A percentile compares a stretch with the other conserved stretches of the same genome.
Conservation (phyloP, 805 yeast genomes). For the Yamadazyma philogaea region DNA sequence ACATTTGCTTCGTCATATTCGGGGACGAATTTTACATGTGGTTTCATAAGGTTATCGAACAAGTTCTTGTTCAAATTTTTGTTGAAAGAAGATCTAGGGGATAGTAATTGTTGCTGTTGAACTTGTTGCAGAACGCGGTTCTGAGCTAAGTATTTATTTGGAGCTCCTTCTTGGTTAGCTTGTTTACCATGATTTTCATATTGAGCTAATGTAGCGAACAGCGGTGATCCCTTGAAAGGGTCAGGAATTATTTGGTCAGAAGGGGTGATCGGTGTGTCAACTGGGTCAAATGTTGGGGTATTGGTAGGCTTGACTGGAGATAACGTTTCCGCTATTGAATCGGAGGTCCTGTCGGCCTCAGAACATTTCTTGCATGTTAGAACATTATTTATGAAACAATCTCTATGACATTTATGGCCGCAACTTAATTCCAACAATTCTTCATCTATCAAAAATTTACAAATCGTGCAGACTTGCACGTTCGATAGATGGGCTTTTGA, state of each 20-base stretch:
- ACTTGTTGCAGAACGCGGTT: conserved; percentile 5
- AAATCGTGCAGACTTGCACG: conserved; percentile 12
- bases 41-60: conserved; percentile 16
- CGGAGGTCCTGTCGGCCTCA: neutral
- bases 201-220: neutral
- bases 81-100: conserved; percentile 18
- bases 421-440: conserved; percentile 21
- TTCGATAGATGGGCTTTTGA: neutral
- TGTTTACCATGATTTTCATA: neutral
- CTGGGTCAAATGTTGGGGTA: conserved; percentile 14
- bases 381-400: conserved; percentile 19
- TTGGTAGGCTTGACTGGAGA: neutral
- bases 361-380: conserved; percentile 15
- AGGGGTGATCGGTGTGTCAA: conserved; percentile 16
- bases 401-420: conserved; percentile 24
- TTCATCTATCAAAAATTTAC: conserved; percentile 15
- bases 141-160: neutral
- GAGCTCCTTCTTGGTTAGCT: neutral
- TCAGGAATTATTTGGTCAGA: conserved; percentile 18
- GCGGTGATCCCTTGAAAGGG: conserved; percentile 11
- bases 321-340: neutral
- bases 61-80: conserved; percentile 14
- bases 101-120: conserved; percentile 14
- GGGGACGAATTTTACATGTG: conserved; percentile 12
- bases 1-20: conserved; percentile 7